Evolutionary conservation across 2,329 filamentous ascomycete species (phyloP).

Genomic region (Helminthosporium solani): DNA sequence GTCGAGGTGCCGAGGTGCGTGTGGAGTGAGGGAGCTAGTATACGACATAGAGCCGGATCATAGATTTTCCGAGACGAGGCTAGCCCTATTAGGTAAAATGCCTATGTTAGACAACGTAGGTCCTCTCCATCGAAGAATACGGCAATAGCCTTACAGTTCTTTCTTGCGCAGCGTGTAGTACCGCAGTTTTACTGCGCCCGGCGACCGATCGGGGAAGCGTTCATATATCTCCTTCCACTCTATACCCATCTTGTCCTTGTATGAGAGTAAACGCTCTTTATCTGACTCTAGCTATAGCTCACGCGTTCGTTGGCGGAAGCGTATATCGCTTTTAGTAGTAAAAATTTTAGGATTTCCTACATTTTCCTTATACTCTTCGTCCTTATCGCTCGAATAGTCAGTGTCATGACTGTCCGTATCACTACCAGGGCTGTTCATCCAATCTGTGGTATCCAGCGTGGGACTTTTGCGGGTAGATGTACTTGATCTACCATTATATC

Average conservation of each 20-base stretch:
- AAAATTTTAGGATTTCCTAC: not conserved
- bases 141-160: constrained; percentile 3
- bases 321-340: not conserved
- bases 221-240: constrained; percentile 6
- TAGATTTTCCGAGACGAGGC: too few species aligned
- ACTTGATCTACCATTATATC: not conserved
- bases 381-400: not conserved
- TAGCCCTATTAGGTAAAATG: too few species aligned
- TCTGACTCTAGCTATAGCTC: constrained; percentile 5
- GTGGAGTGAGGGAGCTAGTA: too few species aligned
- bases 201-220: constrained; percentile 11
- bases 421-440: constrained; percentile 8
- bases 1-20: too few species aligned
- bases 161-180: constrained; percentile 14
- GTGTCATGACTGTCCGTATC: constrained; percentile 1
- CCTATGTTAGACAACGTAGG: too few species aligned
- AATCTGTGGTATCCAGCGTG: not conserved
- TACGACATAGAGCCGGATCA: too few species aligned
- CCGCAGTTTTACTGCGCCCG: constrained; percentile 12
- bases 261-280: constrained; percentile 5
- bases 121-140: too few species aligned
- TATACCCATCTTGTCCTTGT: constrained; percentile 3
- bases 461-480: not conserved
- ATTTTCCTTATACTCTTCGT: not conserved
- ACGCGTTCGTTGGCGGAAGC: constrained; percentile 2